Evolutionary conservation across 148 eudicot genomes (phyloP).

Genomic region (Cornus kousa): DNA sequence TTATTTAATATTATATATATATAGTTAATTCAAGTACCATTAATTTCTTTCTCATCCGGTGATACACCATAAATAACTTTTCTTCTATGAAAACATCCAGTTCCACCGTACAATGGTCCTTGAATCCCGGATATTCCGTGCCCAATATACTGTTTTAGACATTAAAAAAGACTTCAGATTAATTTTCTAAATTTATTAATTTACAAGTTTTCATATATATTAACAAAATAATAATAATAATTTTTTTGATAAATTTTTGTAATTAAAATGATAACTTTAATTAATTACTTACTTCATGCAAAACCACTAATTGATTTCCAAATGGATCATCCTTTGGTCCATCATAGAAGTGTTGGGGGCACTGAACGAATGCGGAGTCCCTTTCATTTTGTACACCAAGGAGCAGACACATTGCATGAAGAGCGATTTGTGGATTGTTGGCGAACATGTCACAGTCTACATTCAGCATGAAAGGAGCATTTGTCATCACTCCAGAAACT

Average conservation of each 20-base stretch:
- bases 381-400: constrained; percentile 19
- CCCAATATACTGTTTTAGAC: constrained; percentile 7
- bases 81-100: constrained; percentile 36
- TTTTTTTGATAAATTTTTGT: no score
- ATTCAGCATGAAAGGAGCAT: constrained; percentile 40
- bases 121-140: constrained; percentile 26
- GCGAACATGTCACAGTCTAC: constrained; percentile 42
- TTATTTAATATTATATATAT: no score
- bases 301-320: constrained; percentile 29
- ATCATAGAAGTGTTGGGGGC: constrained; percentile 31
- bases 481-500: constrained; percentile 46
- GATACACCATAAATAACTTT: constrained; percentile 38
- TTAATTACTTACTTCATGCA: constrained; percentile 10
- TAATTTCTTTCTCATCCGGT: constrained; percentile 15
- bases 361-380: constrained; percentile 31
- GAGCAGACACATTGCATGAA: constrained; percentile 31
- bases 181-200: no score
- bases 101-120: constrained; percentile 33
- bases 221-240: neutral
- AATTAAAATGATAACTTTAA: no score
- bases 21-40: constrained; percentile 15
- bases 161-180: no score
- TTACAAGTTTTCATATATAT: no score
- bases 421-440: constrained; percentile 27
- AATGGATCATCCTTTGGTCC: constrained; percentile 36